A percentile compares a stretch with the other conserved stretches of the same genome.
These are phyloP conservation scores for Chlorella ohadii DNA, from an alignment of 139 green algal genomes.

Conservation along the genomic window DNA sequence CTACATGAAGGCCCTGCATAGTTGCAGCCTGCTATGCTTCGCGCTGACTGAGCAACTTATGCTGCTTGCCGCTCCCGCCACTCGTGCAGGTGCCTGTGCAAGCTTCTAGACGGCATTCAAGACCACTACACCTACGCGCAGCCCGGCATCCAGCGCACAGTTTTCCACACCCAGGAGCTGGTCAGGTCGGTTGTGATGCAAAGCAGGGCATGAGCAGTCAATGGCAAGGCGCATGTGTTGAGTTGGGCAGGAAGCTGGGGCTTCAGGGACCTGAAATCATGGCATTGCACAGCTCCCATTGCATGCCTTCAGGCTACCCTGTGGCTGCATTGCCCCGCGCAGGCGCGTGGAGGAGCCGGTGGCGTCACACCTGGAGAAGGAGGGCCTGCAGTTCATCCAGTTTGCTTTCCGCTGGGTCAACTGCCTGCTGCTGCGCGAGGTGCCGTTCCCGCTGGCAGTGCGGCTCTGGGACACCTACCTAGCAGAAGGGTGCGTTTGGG, in stretches of 20 bases:
- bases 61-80: too few relatives aligned
- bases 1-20: too few relatives aligned
- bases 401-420: conserved; percentile 99
- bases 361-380: conserved; percentile 77
- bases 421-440: conserved; percentile 92
- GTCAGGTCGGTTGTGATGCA: conserved; percentile 55
- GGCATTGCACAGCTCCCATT: too few relatives aligned
- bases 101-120: conserved; percentile 84
- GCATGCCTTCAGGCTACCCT: background rate
- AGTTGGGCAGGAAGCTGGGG: too few relatives aligned
- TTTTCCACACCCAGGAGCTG: conserved; percentile 91
- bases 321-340: background rate
- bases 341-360: conserved; percentile 62
- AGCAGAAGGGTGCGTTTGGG: conserved; percentile 28
- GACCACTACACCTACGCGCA: conserved; percentile 98
- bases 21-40: too few relatives aligned
- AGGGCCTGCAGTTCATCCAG: conserved; percentile 96
- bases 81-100: conserved; percentile 46
- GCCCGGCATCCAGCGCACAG: conserved; percentile 94
- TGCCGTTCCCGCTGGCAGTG: conserved; percentile 81
- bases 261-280: too few relatives aligned
- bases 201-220: too few relatives aligned
- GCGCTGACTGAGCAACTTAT: too few relatives aligned
- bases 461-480: conserved; percentile 92
- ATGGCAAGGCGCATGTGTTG: too few relatives aligned